Conservation (phyloP, 2,329 filamentous ascomycete genomes). For the Coleophoma crateriformis region DNA sequence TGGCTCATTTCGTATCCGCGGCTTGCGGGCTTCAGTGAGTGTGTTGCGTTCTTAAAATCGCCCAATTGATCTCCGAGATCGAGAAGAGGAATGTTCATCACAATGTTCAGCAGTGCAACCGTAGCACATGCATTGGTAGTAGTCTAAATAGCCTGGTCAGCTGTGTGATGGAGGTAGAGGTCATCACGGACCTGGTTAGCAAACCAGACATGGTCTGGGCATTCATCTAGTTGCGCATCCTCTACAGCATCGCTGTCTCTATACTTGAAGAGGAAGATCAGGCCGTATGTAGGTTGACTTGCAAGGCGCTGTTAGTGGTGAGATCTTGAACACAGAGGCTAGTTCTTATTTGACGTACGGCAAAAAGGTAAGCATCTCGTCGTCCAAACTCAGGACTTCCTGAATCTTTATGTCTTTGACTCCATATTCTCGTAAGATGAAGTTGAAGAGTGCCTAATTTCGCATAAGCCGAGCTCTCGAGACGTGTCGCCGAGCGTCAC, state of each 20-base stretch:
- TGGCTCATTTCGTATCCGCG: slow-evolving; percentile 71
- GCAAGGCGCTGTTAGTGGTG: slow-evolving; percentile 20
- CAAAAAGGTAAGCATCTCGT: slow-evolving; percentile 54
- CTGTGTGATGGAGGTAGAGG: not conserved
- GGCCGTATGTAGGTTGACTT: slow-evolving; percentile 70
- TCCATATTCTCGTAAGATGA: slow-evolving; percentile 74
- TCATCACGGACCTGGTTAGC: slow-evolving; percentile 68
- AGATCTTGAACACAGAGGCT: slow-evolving; percentile 1
- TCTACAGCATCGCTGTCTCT: slow-evolving; percentile 38
- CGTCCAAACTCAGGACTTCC: slow-evolving; percentile 71
- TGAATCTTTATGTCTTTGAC: slow-evolving; percentile 67
- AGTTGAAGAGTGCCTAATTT: slow-evolving; percentile 74
- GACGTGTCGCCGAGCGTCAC: slow-evolving; percentile 18
- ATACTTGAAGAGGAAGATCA: slow-evolving; percentile 86
- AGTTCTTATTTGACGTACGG: slow-evolving; percentile 42
- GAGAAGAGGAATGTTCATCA: slow-evolving; percentile 72
- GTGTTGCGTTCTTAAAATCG: slow-evolving; percentile 69
- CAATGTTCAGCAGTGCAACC: slow-evolving; percentile 86
- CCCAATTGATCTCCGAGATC: slow-evolving; percentile 65
- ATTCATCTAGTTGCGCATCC: slow-evolving; percentile 47
- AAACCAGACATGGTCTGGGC: slow-evolving; percentile 75
- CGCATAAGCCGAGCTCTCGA: not conserved
- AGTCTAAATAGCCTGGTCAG: slow-evolving; percentile 43
- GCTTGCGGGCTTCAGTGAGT: slow-evolving; percentile 60
- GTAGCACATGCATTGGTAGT: slow-evolving; percentile 83